Base-by-base conservation (phyloP, 768 basidiomycete species). In the Trametes cingulata region DNA sequence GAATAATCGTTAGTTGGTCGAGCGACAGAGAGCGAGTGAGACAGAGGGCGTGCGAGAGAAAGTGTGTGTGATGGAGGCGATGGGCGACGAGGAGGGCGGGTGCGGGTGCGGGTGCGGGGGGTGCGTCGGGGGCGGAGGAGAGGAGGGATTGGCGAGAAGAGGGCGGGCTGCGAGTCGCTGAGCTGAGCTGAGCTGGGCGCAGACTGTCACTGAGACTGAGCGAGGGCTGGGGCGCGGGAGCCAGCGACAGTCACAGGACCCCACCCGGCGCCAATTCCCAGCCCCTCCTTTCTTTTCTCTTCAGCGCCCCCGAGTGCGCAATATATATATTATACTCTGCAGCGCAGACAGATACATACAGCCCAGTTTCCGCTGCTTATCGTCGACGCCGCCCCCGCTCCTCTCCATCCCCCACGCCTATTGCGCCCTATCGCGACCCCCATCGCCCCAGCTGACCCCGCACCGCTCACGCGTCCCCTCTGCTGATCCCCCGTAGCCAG, bases 171-270 rank as follows among this genome's bases (percentile, higher is more conserved):
- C 17, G 36, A 24, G 48, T 19, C 15, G 29, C 29, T 19, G 52
- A 47, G 52, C 10, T 33, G 54, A n/a, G 42, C 20, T 36, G 40
- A 19, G 47, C 19, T 24, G 60, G 53, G 25, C 35, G 45, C 15
- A 12, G 25, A 51, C 36, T 52, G 19, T 6, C 51, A 20, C 52
- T 35, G 36, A 41, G 13, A 5, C 10, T 5, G 40, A n/a, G 40
- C 14, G 17, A 10, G 47, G 27, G 19, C 13, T 29, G 25, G 39
- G 62, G 56, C 56, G 56, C 56, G 62, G 62, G 57, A 63, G 58
- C n/a, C 12, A 52, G 39, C 52, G 33, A 3, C 7, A 39, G 56
- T 58, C 56, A 58, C 52, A 52, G 48, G 52, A 58, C 56, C 52
- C 39, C 43, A n/a, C 6, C 25, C 19, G 27, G 22, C 49, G 20